Evolutionary conservation across 495 filamentous ascomycete species (phyloP).

Genomic region (Aspergillus taichungensis): DNA sequence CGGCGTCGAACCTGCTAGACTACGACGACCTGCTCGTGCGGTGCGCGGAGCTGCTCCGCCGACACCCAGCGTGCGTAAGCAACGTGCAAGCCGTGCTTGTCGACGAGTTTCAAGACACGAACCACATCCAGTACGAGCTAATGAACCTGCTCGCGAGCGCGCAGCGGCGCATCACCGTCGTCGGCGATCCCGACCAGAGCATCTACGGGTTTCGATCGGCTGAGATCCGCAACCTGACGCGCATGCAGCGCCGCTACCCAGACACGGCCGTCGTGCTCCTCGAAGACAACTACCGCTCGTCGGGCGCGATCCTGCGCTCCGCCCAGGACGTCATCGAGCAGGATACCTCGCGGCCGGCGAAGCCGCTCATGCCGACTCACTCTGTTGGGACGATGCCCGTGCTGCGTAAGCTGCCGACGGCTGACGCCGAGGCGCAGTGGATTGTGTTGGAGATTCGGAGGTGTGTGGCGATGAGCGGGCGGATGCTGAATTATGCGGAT

Average conservation of each 20-base stretch:
- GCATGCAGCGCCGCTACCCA: constrained; percentile 66
- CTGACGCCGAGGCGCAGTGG: constrained; percentile 75
- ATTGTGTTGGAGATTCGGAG: constrained; percentile 80
- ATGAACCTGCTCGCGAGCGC: constrained; percentile 80
- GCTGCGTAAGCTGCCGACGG: constrained; percentile 65
- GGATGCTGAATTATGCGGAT: constrained; percentile 64
- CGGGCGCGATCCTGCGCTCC: constrained; percentile 72
- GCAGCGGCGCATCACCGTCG: constrained; percentile 73
- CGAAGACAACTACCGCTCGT: constrained; percentile 96
- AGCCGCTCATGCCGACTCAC: constrained; percentile 74
- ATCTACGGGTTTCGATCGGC: constrained; percentile 98
- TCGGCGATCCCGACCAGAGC: constrained; percentile 96
- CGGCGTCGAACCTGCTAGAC: constrained; percentile 76
- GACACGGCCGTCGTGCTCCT: constrained; percentile 74
- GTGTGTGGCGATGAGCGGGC: constrained; percentile 58
- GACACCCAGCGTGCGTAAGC: constrained; percentile 74
- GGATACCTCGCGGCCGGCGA: constrained; percentile 69
- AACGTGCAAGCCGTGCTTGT: constrained; percentile 90
- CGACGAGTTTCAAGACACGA: constrained; percentile 98
- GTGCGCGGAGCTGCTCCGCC: constrained; percentile 71
- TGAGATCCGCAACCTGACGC: constrained; percentile 80
- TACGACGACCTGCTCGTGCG: constrained; percentile 89
- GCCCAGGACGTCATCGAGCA: constrained; percentile 89
- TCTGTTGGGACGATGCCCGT: constrained; percentile 74
- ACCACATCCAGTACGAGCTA: constrained; percentile 87